phyloP scores from a whole-genome alignment of 1,139 yeast genomes.

The Taiozyma sp. region DNA sequence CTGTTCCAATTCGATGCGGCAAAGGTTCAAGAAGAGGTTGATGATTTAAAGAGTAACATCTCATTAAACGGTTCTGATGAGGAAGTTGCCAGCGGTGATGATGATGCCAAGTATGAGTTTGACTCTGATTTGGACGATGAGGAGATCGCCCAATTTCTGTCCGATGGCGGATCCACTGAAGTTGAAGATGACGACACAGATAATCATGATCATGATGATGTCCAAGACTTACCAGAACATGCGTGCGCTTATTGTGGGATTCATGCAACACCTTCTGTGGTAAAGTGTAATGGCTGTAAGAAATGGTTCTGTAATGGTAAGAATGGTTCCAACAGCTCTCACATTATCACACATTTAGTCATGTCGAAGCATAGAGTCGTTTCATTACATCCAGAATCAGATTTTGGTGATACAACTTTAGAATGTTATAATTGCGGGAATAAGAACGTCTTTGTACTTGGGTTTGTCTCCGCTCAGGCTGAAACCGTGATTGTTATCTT shows the following conservation, averaged over 20 bases:
- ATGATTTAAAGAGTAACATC: slow-evolving; percentile 4
- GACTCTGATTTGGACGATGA: slow-evolving; percentile 12
- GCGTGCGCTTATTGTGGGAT: slow-evolving; percentile 81
- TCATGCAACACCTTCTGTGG: slow-evolving; percentile 59
- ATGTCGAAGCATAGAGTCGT: slow-evolving; percentile 75
- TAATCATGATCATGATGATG: slow-evolving; percentile 6
- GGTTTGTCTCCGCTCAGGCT: slow-evolving; percentile 84
- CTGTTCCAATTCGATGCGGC: slow-evolving; percentile 13
- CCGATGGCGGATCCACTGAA: slow-evolving; percentile 6
- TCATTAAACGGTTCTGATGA: slow-evolving; percentile 1
- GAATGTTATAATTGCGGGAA: slow-evolving; percentile 93
- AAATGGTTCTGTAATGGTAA: slow-evolving; percentile 93
- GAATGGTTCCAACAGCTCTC: slow-evolving; percentile 59
- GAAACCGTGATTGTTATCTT: slow-evolving; percentile 84
- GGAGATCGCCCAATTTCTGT: slow-evolving; percentile 1
- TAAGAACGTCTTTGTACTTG: slow-evolving; percentile 74
- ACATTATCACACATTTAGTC: slow-evolving; percentile 83
- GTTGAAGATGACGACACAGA: slow-evolving; percentile 1
- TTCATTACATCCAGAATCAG: slow-evolving; percentile 73
- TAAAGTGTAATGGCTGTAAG: slow-evolving; percentile 71
- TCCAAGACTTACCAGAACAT: slow-evolving; percentile 26
- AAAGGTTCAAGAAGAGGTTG: background rate
- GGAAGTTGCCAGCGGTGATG: slow-evolving; percentile 3
- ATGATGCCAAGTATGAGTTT: slow-evolving; percentile 7
- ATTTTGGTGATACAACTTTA: slow-evolving; percentile 76